Base-by-base conservation (phyloP, 495 filamentous ascomycete genomes). In the Cercophora samala region DNA sequence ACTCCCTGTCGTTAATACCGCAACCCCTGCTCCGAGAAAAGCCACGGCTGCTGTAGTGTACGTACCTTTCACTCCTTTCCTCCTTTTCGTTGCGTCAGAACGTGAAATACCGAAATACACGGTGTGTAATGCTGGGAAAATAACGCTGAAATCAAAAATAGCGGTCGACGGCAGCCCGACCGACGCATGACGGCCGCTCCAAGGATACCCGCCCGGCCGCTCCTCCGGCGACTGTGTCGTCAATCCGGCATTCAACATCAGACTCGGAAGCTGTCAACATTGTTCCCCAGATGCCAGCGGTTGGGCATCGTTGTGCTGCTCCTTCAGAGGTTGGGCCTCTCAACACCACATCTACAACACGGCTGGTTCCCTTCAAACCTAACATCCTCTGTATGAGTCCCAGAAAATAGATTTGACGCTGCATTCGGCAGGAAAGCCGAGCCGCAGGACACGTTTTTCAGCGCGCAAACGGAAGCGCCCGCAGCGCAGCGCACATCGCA, bases 1-100 rank as follows among this genome's bases (percentile, higher is more conserved):
- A 58, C 29, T 51, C 46, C 74, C 69, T 70, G 72, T 66, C 66
- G 37, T 60, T 63, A 67, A 70, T 67, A 73, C 69, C 66, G 72
- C 70, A 37, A 53, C 69, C 73, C 74, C 73, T 71, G 68, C 67
- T 67, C 60, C 24, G 59, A 53, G 62, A 37, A 68, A 55, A 58
- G 52, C 22, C 55, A 24, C 64, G 59, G 54, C 67, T 66, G 66
- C 66, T 60, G 70, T n/a, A n/a, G n/a, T n/a, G n/a, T 69, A 70
- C 68, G 23, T 55, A 60, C 52, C 58, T 60, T 58, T 61, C 52
- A 63, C 52, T 46, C 13, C 61, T n/a, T 58, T 46, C 21, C 52
- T 46, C 13, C 61, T n/a, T 58, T 46, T 32, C 66, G 22, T 56
- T 63, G 65, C 58, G 56, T 62, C 65, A 58, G n/a, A 37, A 22